Conservation (phyloP, 495 filamentous ascomycete genomes). For the Chlorociboria aeruginascens region DNA sequence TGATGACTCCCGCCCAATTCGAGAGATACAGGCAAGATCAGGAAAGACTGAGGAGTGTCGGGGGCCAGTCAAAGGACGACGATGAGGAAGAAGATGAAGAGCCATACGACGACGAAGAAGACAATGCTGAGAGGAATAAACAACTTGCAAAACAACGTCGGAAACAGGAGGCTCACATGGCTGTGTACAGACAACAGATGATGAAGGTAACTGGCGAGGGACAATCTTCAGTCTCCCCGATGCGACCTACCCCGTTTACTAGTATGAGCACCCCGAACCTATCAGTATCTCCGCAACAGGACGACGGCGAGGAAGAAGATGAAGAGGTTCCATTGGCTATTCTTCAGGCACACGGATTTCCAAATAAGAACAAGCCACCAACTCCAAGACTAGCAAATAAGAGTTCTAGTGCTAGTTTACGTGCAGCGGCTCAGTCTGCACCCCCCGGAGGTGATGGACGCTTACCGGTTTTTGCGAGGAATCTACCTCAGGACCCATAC, state of each 20-base stretch:
- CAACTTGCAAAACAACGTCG: conserved; percentile 62
- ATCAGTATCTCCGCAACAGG: conserved; percentile 16
- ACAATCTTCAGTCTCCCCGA: conserved; percentile 21
- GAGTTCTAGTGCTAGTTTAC: conserved; percentile 52
- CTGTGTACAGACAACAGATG: conserved; percentile 90
- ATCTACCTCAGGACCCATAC: conserved; percentile 82
- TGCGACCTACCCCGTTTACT: conserved; percentile 21
- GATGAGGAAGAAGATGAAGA: conserved; percentile 39
- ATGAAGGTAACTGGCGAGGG: conserved; percentile 86
- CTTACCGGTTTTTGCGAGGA: conserved; percentile 76
- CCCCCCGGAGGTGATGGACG: conserved; percentile 29
- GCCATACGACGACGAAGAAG: conserved; percentile 63
- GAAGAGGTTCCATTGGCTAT: conserved; percentile 85
- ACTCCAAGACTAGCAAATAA: conserved; percentile 38
- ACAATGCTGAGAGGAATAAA: conserved; percentile 65
- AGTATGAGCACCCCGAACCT: conserved; percentile 47
- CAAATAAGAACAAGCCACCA: conserved; percentile 69
- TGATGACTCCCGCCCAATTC: conserved; percentile 85
- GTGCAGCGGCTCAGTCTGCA: conserved; percentile 24
- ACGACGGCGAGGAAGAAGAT: conserved; percentile 60
- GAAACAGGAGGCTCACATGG: conserved; percentile 84
- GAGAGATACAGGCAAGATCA: conserved; percentile 74
- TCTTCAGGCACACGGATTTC: conserved; percentile 85
- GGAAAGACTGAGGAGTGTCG: conserved; percentile 46
- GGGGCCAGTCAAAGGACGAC: conserved; percentile 27